These are phyloP conservation scores for Yarrowia divulgata DNA, from an alignment of 805 yeast genomes.

Conservation along the genomic window DNA sequence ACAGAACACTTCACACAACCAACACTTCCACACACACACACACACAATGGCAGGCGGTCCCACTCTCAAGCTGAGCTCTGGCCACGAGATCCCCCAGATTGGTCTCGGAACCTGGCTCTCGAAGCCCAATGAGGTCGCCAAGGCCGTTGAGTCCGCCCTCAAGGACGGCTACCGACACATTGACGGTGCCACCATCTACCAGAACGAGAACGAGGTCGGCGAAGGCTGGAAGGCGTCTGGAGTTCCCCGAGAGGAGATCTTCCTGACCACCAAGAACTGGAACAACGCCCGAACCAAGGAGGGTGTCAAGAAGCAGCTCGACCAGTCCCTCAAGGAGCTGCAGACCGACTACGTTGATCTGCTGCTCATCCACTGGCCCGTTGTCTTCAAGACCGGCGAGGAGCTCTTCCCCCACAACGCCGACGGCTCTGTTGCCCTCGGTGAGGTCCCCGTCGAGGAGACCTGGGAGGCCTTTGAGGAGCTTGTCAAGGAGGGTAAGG, in stretches of 20 bases:
- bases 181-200: conserved; percentile 65
- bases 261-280: conserved; percentile 54
- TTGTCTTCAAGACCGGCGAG: conserved; percentile 53
- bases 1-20: neutral
- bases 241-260: conserved; percentile 57
- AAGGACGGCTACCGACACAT: conserved; percentile 66
- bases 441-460: conserved; percentile 67
- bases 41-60: conserved; percentile 39
- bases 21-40: neutral
- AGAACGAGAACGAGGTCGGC: conserved; percentile 64
- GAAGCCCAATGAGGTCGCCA: conserved; percentile 49
- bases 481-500: conserved; percentile 59
- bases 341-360: conserved; percentile 62
- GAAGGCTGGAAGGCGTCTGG: conserved; percentile 65
- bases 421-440: conserved; percentile 56
- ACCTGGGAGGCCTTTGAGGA: conserved; percentile 65
- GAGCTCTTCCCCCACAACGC: conserved; percentile 61
- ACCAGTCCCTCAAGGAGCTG: conserved; percentile 54
- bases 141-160: conserved; percentile 56
- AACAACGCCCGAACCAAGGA: conserved; percentile 51
- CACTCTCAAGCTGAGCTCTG: conserved; percentile 52
- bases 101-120: conserved; percentile 61
- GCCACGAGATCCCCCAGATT: conserved; percentile 59
- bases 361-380: conserved; percentile 63
- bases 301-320: conserved; percentile 55